Conservation (phyloP, 140 eudicot species). For the Erigeron philadelphicus region DNA sequence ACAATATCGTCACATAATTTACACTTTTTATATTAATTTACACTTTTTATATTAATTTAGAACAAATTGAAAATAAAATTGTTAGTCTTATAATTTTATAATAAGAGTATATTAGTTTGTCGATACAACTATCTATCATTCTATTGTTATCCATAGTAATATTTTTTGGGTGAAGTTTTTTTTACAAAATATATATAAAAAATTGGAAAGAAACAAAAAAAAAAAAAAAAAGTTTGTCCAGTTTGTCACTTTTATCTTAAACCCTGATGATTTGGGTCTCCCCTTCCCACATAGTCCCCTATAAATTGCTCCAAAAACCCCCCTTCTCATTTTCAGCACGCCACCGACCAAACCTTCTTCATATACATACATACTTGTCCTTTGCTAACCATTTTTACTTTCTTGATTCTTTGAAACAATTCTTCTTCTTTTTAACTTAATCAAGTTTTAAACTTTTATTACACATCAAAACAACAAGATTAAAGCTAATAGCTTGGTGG, state of each 20-base stretch:
- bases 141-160: too few relatives aligned
- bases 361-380: neutral
- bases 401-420: neutral
- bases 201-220: neutral
- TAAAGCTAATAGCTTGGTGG: neutral
- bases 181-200: neutral
- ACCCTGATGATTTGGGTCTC: constrained; percentile 2
- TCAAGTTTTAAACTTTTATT: neutral
- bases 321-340: neutral
- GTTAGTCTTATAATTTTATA: too few relatives aligned
- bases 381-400: neutral
- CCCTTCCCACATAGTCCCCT: neutral
- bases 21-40: too few relatives aligned
- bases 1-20: too few relatives aligned
- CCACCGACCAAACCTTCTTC: neutral
- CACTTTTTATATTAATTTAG: too few relatives aligned
- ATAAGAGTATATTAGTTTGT: too few relatives aligned
- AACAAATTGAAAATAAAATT: too few relatives aligned
- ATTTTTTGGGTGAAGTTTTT: neutral
- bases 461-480: neutral
- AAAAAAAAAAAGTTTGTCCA: neutral
- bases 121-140: too few relatives aligned
- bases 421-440: neutral
- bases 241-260: neutral
- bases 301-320: constrained; percentile 6